Percentiles rank a stretch among this genome's conserved stretches.
phyloP scores from a whole-genome alignment of 495 filamentous ascomycete genomes.

The Rhizodiscina lignyota region DNA sequence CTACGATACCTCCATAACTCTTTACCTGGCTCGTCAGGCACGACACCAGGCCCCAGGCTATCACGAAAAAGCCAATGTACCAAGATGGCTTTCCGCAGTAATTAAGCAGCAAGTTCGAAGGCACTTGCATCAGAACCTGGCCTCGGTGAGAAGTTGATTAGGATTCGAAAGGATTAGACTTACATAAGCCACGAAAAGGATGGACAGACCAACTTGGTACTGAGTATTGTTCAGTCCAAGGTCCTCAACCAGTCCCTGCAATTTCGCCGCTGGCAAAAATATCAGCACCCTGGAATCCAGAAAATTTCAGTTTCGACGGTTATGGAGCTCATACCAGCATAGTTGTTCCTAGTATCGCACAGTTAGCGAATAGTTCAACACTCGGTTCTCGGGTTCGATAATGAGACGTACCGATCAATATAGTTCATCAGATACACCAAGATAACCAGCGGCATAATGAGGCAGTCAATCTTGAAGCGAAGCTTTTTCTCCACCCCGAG shows the following conservation, averaged over 20 bases:
- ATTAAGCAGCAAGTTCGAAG: conserved; percentile 44
- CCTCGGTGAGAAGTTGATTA: not conserved
- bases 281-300: too few relatives aligned
- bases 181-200: conserved; percentile 57
- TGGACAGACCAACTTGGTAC: conserved; percentile 31
- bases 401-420: conserved; percentile 54
- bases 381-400: too few relatives aligned
- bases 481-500: conserved; percentile 23
- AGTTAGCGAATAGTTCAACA: too few relatives aligned
- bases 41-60: conserved; percentile 34
- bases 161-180: conserved; percentile 9
- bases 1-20: conserved; percentile 34
- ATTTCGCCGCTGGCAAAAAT: conserved; percentile 32
- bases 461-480: conserved; percentile 45
- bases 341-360: too few relatives aligned
- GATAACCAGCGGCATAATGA: conserved; percentile 45
- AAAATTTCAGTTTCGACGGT: too few relatives aligned
- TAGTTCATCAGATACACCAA: conserved; percentile 74
- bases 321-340: too few relatives aligned
- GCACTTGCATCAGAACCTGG: too few relatives aligned
- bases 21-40: conserved; percentile 34
- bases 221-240: conserved; percentile 29
- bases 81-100: conserved; percentile 26
- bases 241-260: conserved; percentile 36
- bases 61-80: conserved; percentile 27